These are phyloP conservation scores for Rusavskia elegans DNA, from an alignment of 495 filamentous ascomycete genomes.

Conservation along the genomic window DNA sequence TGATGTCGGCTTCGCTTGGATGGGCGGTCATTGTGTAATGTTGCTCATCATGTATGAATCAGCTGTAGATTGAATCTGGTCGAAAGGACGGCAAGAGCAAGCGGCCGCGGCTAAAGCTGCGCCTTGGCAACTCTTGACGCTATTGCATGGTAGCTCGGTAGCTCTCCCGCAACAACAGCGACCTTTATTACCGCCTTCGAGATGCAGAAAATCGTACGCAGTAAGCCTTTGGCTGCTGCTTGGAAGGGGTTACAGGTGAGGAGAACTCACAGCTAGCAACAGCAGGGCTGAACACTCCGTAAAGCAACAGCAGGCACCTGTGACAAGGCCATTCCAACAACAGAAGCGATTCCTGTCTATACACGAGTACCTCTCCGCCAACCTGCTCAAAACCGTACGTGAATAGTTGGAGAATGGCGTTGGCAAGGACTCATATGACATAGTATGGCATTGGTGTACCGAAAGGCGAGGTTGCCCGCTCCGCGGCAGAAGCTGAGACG, in stretches of 20 bases:
- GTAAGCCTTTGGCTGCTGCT: slow-evolving; percentile 49
- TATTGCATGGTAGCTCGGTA: no score
- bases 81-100: not conserved
- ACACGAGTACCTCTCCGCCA: slow-evolving; percentile 91
- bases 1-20: slow-evolving; percentile 24
- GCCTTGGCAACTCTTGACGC: not conserved
- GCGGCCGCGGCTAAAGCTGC: not conserved
- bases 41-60: no score
- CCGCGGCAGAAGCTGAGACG: slow-evolving; percentile 74
- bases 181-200: slow-evolving; percentile 13
- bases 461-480: slow-evolving; percentile 68
- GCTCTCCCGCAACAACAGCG: not conserved
- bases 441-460: slow-evolving; percentile 93
- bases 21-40: not conserved
- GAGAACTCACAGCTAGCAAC: slow-evolving; percentile 4
- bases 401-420: slow-evolving; percentile 1
- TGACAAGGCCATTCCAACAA: slow-evolving; percentile 35
- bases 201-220: slow-evolving; percentile 65
- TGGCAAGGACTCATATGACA: slow-evolving; percentile 5
- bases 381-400: slow-evolving; percentile 68
- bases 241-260: slow-evolving; percentile 48
- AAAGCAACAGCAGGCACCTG: slow-evolving; percentile 26
- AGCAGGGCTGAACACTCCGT: not conserved
- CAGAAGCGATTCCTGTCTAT: slow-evolving; percentile 85
- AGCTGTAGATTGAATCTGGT: no score